Evolutionary conservation across 352 stramenopile genomes (phyloP).

Genomic region (Thraustotheca clavata): DNA sequence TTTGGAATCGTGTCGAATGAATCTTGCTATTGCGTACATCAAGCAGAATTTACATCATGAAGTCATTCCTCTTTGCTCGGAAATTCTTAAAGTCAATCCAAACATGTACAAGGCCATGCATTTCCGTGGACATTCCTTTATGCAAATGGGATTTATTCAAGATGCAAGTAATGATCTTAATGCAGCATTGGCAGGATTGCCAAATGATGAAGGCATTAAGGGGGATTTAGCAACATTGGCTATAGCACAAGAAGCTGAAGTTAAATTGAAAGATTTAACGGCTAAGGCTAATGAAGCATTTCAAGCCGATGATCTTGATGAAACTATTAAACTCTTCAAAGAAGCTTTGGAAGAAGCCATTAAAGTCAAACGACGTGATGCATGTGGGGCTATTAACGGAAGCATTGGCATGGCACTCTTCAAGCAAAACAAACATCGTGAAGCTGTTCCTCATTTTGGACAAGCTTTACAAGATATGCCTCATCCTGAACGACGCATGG

Average conservation of each 20-base stretch:
- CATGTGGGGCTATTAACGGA: constrained; percentile 16
- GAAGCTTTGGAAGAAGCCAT: constrained; percentile 1
- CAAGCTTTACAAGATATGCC: constrained; percentile 18
- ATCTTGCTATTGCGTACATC: constrained; percentile 14
- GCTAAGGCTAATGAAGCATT: constrained; percentile 15
- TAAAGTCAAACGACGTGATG: constrained; percentile 16
- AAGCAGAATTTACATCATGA: constrained; percentile 15
- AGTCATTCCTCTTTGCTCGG: constrained; percentile 9
- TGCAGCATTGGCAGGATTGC: constrained; percentile 1
- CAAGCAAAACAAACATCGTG: constrained; percentile 14
- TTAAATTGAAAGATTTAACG: constrained; percentile 5
- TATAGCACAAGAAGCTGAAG: constrained; percentile 9
- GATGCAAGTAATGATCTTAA: constrained; percentile 17
- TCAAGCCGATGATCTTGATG: constrained; percentile 1
- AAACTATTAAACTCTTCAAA: constrained; percentile 9
- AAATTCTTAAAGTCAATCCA: constrained; percentile 14
- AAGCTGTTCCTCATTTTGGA: constrained; percentile 18
- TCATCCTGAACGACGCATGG: constrained; percentile 16
- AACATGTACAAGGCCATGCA: constrained; percentile 11
- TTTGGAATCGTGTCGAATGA: constrained; percentile 20
- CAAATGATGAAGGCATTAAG: constrained; percentile 7
- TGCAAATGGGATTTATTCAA: constrained; percentile 4
- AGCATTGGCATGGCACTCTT: constrained; percentile 19
- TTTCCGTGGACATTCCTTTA: constrained; percentile 19
- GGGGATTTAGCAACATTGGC: constrained; percentile 7